These are phyloP conservation scores for Aphanomyces euteiches DNA, from an alignment of 352 stramenopile species.

Conservation along the genomic window DNA sequence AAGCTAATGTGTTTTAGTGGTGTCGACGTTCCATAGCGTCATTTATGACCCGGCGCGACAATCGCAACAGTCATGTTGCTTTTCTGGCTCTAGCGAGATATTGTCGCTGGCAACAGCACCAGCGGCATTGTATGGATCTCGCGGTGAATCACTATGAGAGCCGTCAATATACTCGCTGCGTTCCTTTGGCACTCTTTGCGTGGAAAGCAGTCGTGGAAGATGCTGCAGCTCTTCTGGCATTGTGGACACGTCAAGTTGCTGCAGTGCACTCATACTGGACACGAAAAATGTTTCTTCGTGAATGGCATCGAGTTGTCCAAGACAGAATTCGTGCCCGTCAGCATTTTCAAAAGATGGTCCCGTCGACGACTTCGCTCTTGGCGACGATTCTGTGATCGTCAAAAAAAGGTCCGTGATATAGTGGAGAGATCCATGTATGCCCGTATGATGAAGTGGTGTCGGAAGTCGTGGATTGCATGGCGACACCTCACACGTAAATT, in stretches of 20 bases:
- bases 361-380: neutral
- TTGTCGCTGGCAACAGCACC: constrained; percentile 7
- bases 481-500: neutral
- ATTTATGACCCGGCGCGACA: no score
- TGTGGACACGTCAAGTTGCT: neutral
- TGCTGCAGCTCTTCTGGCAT: neutral
- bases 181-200: constrained; percentile 3
- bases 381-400: neutral
- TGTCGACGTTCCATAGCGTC: no score
- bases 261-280: neutral
- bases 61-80: no score
- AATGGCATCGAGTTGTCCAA: neutral
- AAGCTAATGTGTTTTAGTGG: no score
- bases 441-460: neutral
- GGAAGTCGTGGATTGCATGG: neutral
- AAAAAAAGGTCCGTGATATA: neutral
- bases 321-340: neutral
- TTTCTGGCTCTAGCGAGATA: no score
- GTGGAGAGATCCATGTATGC: neutral
- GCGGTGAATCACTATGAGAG: neutral
- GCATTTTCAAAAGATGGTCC: neutral
- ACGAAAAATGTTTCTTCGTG: neutral
- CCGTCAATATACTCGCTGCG: neutral
- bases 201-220: constrained; percentile 7
- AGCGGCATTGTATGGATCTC: constrained; percentile 9